Conservation (phyloP, 2,329 filamentous ascomycete genomes). For the Aspergillus tamarii region DNA sequence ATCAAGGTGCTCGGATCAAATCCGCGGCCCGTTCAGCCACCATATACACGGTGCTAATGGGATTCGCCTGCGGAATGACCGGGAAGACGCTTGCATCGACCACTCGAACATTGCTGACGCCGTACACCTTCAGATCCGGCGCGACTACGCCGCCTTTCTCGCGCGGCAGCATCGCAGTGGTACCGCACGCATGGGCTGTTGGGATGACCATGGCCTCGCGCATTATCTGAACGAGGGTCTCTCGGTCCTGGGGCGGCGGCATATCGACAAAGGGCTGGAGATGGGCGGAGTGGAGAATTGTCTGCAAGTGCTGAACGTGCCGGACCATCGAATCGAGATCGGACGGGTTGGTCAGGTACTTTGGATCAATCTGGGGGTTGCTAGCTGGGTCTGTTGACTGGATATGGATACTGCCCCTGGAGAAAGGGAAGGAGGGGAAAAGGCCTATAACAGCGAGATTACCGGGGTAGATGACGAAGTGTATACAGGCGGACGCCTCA, state of each 20-base stretch:
- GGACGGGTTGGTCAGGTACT: slow-evolving; percentile 45
- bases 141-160: slow-evolving; percentile 14
- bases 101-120: slow-evolving; percentile 13
- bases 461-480: slow-evolving; percentile 15
- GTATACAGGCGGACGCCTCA: slow-evolving; percentile 15
- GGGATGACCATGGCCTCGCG: neutral
- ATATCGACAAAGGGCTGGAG: neutral
- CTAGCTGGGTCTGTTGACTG: slow-evolving; percentile 33
- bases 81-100: slow-evolving; percentile 12
- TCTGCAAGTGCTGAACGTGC: slow-evolving; percentile 27
- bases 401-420: slow-evolving; percentile 36
- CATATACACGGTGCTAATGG: neutral
- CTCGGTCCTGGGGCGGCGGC: neutral
- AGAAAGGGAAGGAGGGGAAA: slow-evolving; percentile 35
- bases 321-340: slow-evolving; percentile 46
- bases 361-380: slow-evolving; percentile 49
- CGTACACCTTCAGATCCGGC: slow-evolving; percentile 11
- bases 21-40: neutral
- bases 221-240: neutral
- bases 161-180: slow-evolving; percentile 10
- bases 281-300: slow-evolving; percentile 8
- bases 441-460: neutral
- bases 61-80: neutral
- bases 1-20: neutral
- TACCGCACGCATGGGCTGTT: slow-evolving; percentile 12